phyloP scores from a whole-genome alignment of 768 basidiomycete genomes.

The Megacollybia marginata region DNA sequence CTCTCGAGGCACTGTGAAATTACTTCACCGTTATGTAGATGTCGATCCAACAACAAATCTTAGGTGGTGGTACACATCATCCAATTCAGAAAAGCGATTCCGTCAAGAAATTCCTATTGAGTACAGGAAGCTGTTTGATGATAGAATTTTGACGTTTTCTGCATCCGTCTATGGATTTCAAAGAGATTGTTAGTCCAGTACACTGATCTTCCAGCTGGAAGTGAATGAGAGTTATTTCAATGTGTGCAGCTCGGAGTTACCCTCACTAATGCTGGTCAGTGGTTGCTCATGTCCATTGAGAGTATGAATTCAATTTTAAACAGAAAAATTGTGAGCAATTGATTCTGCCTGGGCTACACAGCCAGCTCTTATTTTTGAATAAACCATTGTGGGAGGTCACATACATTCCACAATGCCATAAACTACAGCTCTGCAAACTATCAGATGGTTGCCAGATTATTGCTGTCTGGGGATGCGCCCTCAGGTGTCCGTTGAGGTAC shows the following conservation, averaged over 20 bases:
- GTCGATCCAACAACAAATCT: slow-evolving; percentile 51
- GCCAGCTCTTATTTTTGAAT: too few relatives aligned
- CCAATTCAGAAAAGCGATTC: slow-evolving; percentile 19
- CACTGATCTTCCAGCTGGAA: slow-evolving; percentile 37
- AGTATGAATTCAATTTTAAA: background rate
- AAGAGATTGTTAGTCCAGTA: slow-evolving; percentile 54
- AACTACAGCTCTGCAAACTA: too few relatives aligned
- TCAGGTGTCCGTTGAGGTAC: too few relatives aligned
- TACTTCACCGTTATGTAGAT: slow-evolving; percentile 30
- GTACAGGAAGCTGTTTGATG: slow-evolving; percentile 43
- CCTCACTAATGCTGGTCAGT: slow-evolving; percentile 62
- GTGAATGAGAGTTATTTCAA: slow-evolving; percentile 76
- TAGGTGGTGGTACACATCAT: slow-evolving; percentile 53
- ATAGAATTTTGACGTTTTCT: slow-evolving; percentile 43
- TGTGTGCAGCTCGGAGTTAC: slow-evolving; percentile 77
- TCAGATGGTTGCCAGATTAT: too few relatives aligned
- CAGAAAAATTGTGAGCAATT: slow-evolving; percentile 81
- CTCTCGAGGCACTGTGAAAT: slow-evolving; percentile 18
- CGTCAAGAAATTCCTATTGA: slow-evolving; percentile 39
- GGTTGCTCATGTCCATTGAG: background rate
- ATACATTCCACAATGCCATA: too few relatives aligned
- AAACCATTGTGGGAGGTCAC: too few relatives aligned
- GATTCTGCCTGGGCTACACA: slow-evolving; percentile 47
- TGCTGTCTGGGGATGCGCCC: too few relatives aligned
- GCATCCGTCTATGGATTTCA: background rate